Percentiles rank a stretch among this genome's conserved stretches.
phyloP scores from a whole-genome alignment of 306 rosid genomes.

The Casuarina equisetifolia region DNA sequence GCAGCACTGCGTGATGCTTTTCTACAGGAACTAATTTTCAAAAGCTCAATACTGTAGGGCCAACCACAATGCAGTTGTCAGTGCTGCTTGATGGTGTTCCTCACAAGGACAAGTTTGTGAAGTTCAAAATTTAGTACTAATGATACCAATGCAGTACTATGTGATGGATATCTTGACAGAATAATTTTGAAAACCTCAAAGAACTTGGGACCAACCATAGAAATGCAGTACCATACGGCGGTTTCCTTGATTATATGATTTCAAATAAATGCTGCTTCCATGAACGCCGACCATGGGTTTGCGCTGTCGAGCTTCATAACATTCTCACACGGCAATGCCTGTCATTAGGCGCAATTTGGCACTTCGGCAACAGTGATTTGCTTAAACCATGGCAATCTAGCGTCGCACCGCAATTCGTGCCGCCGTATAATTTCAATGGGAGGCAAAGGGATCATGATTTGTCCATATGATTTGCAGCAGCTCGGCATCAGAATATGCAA shows the following conservation, averaged over 20 bases:
- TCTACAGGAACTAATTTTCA: conserved; percentile 22
- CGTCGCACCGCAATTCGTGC: conserved; percentile 9
- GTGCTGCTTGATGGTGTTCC: background rate
- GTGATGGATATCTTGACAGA: conserved; percentile 28
- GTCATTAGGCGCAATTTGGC: conserved; percentile 27
- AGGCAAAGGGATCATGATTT: conserved; percentile 26
- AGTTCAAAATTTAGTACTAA: conserved; percentile 12
- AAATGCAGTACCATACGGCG: background rate
- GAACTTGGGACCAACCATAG: conserved; percentile 18
- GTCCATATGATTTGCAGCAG: conserved; percentile 25
- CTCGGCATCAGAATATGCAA: conserved; percentile 3
- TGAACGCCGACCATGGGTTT: conserved; percentile 48
- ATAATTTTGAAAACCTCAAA: conserved; percentile 19
- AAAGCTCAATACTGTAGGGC: conserved; percentile 5
- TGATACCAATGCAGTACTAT: conserved; percentile 2
- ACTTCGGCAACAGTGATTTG: conserved; percentile 14
- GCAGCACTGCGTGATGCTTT: conserved; percentile 5
- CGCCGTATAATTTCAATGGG: conserved; percentile 25
- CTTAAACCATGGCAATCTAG: background rate
- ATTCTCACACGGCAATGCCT: conserved; percentile 31
- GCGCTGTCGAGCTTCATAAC: conserved; percentile 55
- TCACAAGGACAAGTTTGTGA: conserved; percentile 22
- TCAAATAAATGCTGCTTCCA: conserved; percentile 41
- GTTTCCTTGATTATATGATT: conserved; percentile 17
- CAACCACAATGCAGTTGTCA: background rate